Evolutionary conservation across 1,284 basidiomycete genomes (phyloP).

Genomic region (Coniferiporia sulphurascens): DNA sequence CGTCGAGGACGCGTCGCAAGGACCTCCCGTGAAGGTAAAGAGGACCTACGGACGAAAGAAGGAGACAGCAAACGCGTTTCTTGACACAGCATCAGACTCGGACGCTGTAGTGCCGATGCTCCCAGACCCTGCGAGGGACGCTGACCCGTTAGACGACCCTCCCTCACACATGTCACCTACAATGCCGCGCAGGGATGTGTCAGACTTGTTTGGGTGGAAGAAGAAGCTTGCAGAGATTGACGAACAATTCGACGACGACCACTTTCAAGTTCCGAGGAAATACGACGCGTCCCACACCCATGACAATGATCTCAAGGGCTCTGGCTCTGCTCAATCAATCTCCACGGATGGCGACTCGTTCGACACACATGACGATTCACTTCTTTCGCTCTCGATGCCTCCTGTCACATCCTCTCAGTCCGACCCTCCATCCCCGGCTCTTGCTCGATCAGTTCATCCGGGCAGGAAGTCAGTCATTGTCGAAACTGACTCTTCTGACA

Average conservation of each 20-base stretch:
- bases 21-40: constrained; percentile 10
- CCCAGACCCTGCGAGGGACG: neutral
- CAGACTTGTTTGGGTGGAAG: constrained; percentile 13
- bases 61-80: constrained; percentile 6
- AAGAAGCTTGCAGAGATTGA: constrained; percentile 14
- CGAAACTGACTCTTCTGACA: neutral
- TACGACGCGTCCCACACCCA: neutral
- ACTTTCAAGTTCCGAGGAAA: neutral
- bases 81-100: neutral
- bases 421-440: constrained; percentile 7
- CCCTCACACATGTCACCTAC: neutral
- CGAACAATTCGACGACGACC: constrained; percentile 14
- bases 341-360: constrained; percentile 17
- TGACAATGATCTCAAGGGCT: neutral
- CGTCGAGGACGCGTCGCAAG: neutral
- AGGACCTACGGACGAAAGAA: constrained; percentile 18
- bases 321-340: constrained; percentile 10
- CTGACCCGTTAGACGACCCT: neutral
- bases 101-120: neutral
- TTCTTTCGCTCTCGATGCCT: constrained; percentile 4
- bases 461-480: neutral
- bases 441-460: neutral
- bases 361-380: neutral
- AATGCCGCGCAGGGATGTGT: constrained; percentile 2
- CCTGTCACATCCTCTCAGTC: constrained; percentile 14